A percentile compares a stretch with the other conserved stretches of the same genome.
phyloP scores from a whole-genome alignment of 2,329 filamentous ascomycete genomes.

The Fusarium fracticaudum region DNA sequence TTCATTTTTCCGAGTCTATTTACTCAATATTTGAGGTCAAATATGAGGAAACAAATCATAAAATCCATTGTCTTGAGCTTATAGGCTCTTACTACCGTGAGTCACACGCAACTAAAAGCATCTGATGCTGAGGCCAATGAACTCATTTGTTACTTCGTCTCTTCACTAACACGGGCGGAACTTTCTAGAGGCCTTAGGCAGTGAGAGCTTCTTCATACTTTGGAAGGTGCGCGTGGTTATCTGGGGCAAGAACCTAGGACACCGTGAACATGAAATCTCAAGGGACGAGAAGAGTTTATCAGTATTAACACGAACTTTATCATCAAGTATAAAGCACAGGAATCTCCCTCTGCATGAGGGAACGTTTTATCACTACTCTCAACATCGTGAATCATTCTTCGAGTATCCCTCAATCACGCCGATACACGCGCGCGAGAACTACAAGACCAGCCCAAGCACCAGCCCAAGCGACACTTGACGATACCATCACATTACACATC shows the following conservation, averaged over 20 bases:
- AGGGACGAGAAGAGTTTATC: background rate
- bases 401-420: conserved; percentile 1
- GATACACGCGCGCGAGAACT: background rate
- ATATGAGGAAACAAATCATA: background rate
- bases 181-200: background rate
- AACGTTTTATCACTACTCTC: background rate
- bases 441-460: background rate
- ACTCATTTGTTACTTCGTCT: background rate
- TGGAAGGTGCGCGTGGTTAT: background rate
- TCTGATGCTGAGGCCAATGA: background rate
- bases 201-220: background rate
- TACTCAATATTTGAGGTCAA: no score
- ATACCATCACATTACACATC: background rate
- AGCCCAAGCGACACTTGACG: background rate
- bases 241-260: background rate
- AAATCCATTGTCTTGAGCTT: background rate
- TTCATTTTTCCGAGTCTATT: background rate
- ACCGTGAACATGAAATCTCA: background rate
- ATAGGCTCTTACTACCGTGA: background rate
- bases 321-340: background rate
- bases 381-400: background rate
- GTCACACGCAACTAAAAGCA: background rate
- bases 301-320: background rate
- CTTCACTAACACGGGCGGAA: background rate
- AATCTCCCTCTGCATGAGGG: background rate